Evolutionary conservation across 768 basidiomycete genomes (phyloP).

Genomic region (Phaffia tasmanica): DNA sequence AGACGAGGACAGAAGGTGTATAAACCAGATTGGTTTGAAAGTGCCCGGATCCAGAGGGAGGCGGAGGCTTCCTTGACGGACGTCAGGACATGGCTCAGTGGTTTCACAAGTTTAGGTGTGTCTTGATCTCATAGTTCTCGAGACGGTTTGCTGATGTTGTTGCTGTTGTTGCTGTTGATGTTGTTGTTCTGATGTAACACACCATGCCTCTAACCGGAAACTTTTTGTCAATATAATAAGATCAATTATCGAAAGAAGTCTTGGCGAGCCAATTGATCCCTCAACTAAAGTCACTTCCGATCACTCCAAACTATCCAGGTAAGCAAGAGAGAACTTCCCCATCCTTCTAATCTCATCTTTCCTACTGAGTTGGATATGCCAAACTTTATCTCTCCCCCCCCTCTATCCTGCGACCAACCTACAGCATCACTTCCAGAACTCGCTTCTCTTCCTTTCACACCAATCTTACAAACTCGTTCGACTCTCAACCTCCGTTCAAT

Average conservation of each 20-base stretch:
- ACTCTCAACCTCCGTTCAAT: constrained; percentile 8
- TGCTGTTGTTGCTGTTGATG: neutral
- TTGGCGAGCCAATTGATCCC: constrained; percentile 19
- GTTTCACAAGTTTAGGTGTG: neutral
- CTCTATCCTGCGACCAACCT: neutral
- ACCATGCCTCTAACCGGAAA: neutral
- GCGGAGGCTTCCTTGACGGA: constrained; percentile 29
- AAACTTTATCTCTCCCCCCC: neutral
- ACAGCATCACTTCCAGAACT: constrained; percentile 10
- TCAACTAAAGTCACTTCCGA: constrained; percentile 9
- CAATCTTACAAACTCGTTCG: neutral
- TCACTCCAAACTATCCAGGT: constrained; percentile 21
- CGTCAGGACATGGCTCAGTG: constrained; percentile 28
- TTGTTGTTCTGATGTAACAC: neutral
- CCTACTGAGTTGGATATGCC: neutral
- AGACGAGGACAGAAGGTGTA: constrained; percentile 57
- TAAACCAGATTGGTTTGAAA: constrained; percentile 67
- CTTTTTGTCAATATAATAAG: neutral
- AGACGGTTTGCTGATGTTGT: neutral
- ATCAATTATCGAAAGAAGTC: constrained; percentile 4
- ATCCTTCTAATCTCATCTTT: neutral
- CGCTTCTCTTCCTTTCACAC: neutral
- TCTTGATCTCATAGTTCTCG: neutral
- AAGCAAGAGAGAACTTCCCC: neutral
- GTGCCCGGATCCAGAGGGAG: constrained; percentile 28